These are phyloP conservation scores for Pilatotrama ljubarskyi DNA, from an alignment of 768 basidiomycete genomes.

Conservation along the genomic window DNA sequence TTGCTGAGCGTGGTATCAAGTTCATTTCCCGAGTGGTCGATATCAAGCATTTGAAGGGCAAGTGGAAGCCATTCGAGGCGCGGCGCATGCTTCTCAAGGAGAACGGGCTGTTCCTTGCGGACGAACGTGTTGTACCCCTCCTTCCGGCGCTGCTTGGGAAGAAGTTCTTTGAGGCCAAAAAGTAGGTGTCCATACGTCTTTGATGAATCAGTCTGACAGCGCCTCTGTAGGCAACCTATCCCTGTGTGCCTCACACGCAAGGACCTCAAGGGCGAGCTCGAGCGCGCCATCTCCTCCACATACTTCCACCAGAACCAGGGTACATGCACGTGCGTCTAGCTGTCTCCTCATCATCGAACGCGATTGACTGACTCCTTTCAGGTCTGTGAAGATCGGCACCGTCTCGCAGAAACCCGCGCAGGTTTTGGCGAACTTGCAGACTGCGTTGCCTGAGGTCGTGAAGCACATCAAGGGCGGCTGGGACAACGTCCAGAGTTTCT, in stretches of 20 bases:
- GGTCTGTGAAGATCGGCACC: constrained; percentile 81
- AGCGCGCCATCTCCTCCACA: constrained; percentile 89
- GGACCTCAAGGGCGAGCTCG: constrained; percentile 89
- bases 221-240: constrained; percentile 76
- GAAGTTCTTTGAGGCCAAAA: constrained; percentile 94
- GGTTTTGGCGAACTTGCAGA: constrained; percentile 74
- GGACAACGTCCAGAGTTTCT: constrained; percentile 87
- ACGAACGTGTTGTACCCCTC: constrained; percentile 85
- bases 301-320: constrained; percentile 96
- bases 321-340: constrained; percentile 76
- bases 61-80: constrained; percentile 84
- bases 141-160: constrained; percentile 86
- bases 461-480: constrained; percentile 75
- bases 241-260: constrained; percentile 88
- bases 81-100: constrained; percentile 83
- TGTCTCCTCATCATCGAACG: background rate
- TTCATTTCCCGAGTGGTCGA: constrained; percentile 94
- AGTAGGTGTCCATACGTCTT: constrained; percentile 52
- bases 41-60: constrained; percentile 88
- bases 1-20: constrained; percentile 74
- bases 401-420: constrained; percentile 73
- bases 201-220: background rate
- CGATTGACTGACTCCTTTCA: constrained; percentile 30
- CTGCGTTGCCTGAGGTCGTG: constrained; percentile 74
- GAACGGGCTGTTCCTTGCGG: constrained; percentile 90